Evolutionary conservation across 139 green algal genomes (phyloP), one percentile per base, ranked within the genome.

Genomic region (Volvox africanus): DNA sequence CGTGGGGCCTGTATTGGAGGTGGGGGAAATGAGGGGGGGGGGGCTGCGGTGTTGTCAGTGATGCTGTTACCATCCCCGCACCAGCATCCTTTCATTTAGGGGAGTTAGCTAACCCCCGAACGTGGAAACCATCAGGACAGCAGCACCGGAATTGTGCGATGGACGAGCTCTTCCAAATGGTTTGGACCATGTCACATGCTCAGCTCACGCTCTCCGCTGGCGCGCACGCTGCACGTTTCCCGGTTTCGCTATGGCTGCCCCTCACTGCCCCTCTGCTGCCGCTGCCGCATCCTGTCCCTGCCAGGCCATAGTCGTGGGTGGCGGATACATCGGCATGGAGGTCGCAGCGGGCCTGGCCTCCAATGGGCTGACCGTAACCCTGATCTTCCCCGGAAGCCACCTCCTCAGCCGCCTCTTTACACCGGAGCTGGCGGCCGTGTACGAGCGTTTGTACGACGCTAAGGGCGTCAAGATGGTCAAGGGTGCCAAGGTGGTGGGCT

Each of bases 251-350:
- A 55, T 55, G n/a, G n/a, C n/a, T n/a, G n/a, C n/a, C 32, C 16
- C 61, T 44, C 37, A 26, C 44, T 32, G 33, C 50, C 12, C 32
- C 33, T 75, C 67, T 75, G 22, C 67, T 28, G 67, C 44, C 44
- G 44, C 44, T 55, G 44, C 44, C 44, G 44, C 44, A 55, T 73
- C 9, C 71, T 21, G 26, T 28, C 65, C 21, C 65, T 20, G 32
- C 2, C 88, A 97, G 94, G 96, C 90, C 9, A 92, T 98, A 0
- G 93, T 97, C 18, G 93, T 99, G 61, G 98, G 98, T 33, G 98
- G 97, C 76, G 98, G 98, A 32, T 99, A 99, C 96, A 99, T 99
- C 89, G 98, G 98, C 79, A 89, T 97, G 79, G 96, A 98, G 91
- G 92, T 93, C 26, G 96, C 96, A 11, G 95, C 96, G 55, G 94